Evolutionary conservation across 164 flowering plant genomes (phyloP).

Genomic region (Umbellularia californica): DNA sequence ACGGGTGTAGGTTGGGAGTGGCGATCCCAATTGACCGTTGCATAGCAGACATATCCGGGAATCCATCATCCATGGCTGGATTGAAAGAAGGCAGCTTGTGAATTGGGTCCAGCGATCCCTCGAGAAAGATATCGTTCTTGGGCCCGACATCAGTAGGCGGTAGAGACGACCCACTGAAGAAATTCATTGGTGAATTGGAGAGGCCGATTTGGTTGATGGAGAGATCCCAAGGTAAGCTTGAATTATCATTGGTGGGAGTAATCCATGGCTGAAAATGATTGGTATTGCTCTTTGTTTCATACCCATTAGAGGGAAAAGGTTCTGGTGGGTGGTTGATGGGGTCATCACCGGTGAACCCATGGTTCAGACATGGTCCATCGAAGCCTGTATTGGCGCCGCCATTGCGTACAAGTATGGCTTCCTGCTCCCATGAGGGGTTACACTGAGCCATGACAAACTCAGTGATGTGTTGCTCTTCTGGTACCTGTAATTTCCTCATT

Average conservation of each 20-base stretch:
- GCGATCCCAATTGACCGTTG: constrained; percentile 20
- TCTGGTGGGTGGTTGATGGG: constrained; percentile 8
- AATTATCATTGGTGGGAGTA: constrained; percentile 23
- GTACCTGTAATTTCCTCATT: constrained; percentile 26
- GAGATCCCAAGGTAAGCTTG: constrained; percentile 31
- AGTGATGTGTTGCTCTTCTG: constrained; percentile 53
- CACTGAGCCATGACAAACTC: constrained; percentile 46
- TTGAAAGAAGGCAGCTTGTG: constrained; percentile 22
- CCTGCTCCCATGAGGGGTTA: constrained; percentile 38
- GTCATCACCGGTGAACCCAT: constrained; percentile 6
- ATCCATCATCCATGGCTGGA: constrained; percentile 21
- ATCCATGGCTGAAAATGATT: constrained; percentile 20
- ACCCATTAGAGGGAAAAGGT: constrained; percentile 8
- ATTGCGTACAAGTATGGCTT: constrained; percentile 21
- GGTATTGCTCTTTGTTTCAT: constrained; percentile 10
- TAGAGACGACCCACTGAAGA: constrained; percentile 25
- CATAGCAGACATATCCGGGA: constrained; percentile 21
- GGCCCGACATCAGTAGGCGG: constrained; percentile 16
- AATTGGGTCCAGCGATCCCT: constrained; percentile 25
- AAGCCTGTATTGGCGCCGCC: not conserved
- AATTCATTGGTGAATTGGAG: constrained; percentile 34
- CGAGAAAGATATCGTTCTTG: constrained; percentile 20
- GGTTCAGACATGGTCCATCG: not conserved
- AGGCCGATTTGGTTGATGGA: constrained; percentile 28
- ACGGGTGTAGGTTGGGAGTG: constrained; percentile 16